Evolutionary conservation across 208 protist species (phyloP).

Genomic region (Willaertia magna): DNA sequence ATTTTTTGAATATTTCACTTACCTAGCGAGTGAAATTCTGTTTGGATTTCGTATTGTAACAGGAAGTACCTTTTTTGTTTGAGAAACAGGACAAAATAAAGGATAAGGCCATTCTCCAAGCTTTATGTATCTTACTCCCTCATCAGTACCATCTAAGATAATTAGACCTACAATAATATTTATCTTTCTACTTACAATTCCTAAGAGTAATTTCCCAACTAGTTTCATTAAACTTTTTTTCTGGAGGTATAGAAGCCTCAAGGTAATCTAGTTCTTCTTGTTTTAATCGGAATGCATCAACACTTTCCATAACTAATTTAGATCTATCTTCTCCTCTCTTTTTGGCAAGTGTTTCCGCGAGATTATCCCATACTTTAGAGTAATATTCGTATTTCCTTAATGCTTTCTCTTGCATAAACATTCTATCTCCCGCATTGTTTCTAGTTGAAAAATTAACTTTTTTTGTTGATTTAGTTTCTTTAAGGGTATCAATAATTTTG

Average conservation of each 20-base stretch:
- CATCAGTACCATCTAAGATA: neutral
- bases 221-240: neutral
- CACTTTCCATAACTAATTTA: neutral
- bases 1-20: neutral
- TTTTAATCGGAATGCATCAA: neutral
- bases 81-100: slow-evolving; percentile 14
- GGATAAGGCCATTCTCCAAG: slow-evolving; percentile 18
- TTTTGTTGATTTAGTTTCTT: too few species aligned
- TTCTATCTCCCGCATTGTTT: neutral
- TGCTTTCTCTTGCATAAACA: neutral
- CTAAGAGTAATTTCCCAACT: slow-evolving; percentile 15
- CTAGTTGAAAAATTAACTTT: too few species aligned
- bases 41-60: neutral
- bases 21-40: neutral
- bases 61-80: neutral
- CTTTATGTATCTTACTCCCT: slow-evolving; percentile 19
- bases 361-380: neutral
- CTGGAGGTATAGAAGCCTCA: slow-evolving; percentile 6
- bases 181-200: neutral
- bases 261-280: slow-evolving; percentile 15
- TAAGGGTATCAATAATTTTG: too few species aligned
- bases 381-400: neutral
- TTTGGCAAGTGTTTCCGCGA: neutral
- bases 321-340: neutral
- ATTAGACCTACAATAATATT: too few species aligned